Conservation (phyloP, 805 yeast species). For the Kluyveromyces lactis region DNA sequence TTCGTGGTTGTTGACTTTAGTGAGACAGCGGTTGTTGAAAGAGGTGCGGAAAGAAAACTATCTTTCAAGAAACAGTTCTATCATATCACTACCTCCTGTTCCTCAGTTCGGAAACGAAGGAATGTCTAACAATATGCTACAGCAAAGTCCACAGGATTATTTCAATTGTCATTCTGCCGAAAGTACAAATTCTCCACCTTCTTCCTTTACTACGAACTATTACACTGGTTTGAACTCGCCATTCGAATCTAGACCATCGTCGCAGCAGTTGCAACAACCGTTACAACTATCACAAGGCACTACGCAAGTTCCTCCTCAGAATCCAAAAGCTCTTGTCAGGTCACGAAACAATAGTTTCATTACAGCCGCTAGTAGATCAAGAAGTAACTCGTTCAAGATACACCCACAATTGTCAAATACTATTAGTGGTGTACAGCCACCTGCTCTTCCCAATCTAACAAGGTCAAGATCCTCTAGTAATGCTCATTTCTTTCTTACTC, state of each 20-base stretch:
- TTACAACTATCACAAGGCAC: neutral
- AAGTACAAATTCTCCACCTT: neutral
- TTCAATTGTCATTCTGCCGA: neutral
- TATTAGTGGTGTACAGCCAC: constrained; percentile 3
- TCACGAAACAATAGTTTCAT: constrained; percentile 11
- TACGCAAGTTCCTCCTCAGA: constrained; percentile 5
- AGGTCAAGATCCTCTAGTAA: constrained; percentile 18
- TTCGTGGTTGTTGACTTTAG: constrained; percentile 30
- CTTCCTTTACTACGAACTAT: neutral
- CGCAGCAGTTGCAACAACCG: constrained; percentile 2
- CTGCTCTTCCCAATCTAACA: constrained; percentile 8
- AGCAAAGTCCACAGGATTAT: constrained; percentile 4
- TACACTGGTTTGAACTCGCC: constrained; percentile 2
- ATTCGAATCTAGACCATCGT: constrained; percentile 1
- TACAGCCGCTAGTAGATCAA: constrained; percentile 13
- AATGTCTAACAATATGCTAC: neutral
- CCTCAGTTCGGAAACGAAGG: constrained; percentile 6
- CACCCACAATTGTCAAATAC: constrained; percentile 6
- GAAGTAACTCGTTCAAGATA: constrained; percentile 20
- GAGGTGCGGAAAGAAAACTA: constrained; percentile 25
- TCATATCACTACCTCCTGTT: constrained; percentile 18
- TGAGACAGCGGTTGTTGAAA: constrained; percentile 32
- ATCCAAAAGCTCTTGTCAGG: constrained; percentile 7
- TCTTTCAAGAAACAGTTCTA: constrained; percentile 22
- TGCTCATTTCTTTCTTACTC: constrained; percentile 14